Conservation (phyloP, 2,329 filamentous ascomycete species). For the Aspergillus sp. region DNA sequence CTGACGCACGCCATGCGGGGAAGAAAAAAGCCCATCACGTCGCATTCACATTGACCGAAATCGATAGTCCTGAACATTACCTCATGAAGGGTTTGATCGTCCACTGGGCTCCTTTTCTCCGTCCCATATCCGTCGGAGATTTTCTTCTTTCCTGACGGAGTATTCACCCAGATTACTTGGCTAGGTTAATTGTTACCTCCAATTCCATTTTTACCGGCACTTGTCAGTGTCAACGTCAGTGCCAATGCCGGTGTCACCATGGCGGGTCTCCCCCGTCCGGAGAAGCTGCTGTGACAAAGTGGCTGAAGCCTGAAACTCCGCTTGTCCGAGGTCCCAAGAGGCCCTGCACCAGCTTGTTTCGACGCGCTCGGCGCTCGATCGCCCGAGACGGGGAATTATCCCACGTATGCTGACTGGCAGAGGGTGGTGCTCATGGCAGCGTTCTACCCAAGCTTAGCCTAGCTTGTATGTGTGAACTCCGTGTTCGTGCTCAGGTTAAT, state of each 20-base stretch:
- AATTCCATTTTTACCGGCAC: not conserved
- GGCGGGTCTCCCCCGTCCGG: not conserved
- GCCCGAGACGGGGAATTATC: not conserved
- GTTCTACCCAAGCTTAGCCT: no score
- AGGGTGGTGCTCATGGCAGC: not conserved
- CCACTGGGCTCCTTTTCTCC: not conserved
- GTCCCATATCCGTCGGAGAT: not conserved
- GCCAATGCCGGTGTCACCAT: not conserved
- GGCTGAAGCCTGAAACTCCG: not conserved
- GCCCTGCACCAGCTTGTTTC: not conserved
- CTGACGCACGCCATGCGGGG: not conserved
- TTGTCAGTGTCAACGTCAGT: not conserved
- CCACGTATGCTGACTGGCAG: not conserved
- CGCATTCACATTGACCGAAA: not conserved
- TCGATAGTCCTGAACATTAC: not conserved
- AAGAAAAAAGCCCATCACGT: not conserved
- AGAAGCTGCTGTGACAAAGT: not conserved
- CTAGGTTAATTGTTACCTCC: not conserved
- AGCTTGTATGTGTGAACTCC: not conserved
- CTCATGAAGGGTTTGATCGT: not conserved
- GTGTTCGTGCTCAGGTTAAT: not conserved
- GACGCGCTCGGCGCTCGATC: not conserved
- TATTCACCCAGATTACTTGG: not conserved
- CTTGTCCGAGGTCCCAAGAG: not conserved
- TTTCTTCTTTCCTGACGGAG: not conserved